Percentiles rank a stretch among this genome's conserved stretches.
Conservation (phyloP, 202 grass and related monocot genomes). For the Zoysia matrella region DNA sequence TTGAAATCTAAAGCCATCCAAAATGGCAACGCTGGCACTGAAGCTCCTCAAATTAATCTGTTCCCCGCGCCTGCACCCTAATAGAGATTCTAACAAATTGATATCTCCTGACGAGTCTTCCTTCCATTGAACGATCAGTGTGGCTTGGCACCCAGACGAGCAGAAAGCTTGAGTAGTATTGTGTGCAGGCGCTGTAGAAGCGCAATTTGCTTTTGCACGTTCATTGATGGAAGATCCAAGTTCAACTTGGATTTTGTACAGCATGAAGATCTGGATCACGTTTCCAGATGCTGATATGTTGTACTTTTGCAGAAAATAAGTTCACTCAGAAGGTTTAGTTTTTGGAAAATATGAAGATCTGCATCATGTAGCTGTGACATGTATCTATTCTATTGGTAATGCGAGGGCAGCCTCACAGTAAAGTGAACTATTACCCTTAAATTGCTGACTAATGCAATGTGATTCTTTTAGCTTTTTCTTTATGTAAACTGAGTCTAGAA, state of each 20-base stretch:
- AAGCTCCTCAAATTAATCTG: too few species aligned
- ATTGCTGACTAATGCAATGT: too few species aligned
- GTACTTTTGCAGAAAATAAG: not conserved
- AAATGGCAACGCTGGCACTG: too few species aligned
- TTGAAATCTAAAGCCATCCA: too few species aligned
- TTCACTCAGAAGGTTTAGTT: too few species aligned
- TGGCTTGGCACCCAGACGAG: too few species aligned
- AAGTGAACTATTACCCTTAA: too few species aligned
- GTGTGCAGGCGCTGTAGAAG: slow-evolving; percentile 7
- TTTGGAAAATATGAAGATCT: not conserved
- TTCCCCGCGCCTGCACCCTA: not conserved
- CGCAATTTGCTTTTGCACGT: not conserved
- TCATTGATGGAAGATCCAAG: not conserved
- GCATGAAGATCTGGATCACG: not conserved
- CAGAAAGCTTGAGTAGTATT: not conserved
- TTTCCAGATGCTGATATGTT: not conserved
- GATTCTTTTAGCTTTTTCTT: too few species aligned
- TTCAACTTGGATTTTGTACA: not conserved
- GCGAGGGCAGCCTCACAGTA: too few species aligned
- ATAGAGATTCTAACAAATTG: slow-evolving; percentile 4
- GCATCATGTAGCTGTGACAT: not conserved
- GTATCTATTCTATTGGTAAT: not conserved
- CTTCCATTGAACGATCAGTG: too few species aligned
- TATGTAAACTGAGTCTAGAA: too few species aligned
- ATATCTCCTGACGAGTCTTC: not conserved